phyloP scores from a whole-genome alignment of 2,329 filamentous ascomycete genomes.

The Sporothrix inflata region DNA sequence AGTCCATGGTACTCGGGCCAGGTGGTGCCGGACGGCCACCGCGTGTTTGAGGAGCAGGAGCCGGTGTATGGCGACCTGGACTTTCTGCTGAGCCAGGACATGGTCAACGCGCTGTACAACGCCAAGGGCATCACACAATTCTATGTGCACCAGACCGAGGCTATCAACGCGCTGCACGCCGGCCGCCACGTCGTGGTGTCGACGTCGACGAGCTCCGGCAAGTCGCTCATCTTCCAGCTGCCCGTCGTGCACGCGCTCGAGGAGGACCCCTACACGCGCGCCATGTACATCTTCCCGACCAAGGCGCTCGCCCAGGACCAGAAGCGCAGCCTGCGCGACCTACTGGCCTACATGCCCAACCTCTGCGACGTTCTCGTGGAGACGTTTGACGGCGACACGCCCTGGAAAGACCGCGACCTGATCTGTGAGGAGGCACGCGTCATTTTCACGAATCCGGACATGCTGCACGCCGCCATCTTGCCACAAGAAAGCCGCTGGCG shows the following conservation, averaged over 20 bases:
- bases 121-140: slow-evolving; percentile 82
- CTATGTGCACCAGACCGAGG: slow-evolving; percentile 90
- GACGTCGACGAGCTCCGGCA: slow-evolving; percentile 94
- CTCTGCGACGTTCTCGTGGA: slow-evolving; percentile 79
- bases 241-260: slow-evolving; percentile 89
- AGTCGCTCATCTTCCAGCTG: slow-evolving; percentile 96
- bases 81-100: slow-evolving; percentile 82
- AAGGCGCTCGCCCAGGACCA: slow-evolving; percentile 97
- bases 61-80: slow-evolving; percentile 80
- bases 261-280: slow-evolving; percentile 72
- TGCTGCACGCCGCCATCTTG: slow-evolving; percentile 92
- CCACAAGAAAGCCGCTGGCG: slow-evolving; percentile 92
- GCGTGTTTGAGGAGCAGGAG: slow-evolving; percentile 84
- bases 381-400: slow-evolving; percentile 94
- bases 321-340: slow-evolving; percentile 80
- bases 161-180: slow-evolving; percentile 82
- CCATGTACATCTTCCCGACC: slow-evolving; percentile 98
- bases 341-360: slow-evolving; percentile 78
- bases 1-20: slow-evolving; percentile 89
- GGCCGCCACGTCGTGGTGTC: slow-evolving; percentile 89
- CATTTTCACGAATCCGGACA: slow-evolving; percentile 97
- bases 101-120: slow-evolving; percentile 97
- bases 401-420: slow-evolving; percentile 73
- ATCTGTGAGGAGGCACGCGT: slow-evolving; percentile 89
- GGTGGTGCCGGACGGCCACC: slow-evolving; percentile 89